A percentile compares a stretch with the other conserved stretches of the same genome.
Evolutionary conservation across 129 eudicot genomes (phyloP).

Genomic region (Gnaphalium uliginosum): DNA sequence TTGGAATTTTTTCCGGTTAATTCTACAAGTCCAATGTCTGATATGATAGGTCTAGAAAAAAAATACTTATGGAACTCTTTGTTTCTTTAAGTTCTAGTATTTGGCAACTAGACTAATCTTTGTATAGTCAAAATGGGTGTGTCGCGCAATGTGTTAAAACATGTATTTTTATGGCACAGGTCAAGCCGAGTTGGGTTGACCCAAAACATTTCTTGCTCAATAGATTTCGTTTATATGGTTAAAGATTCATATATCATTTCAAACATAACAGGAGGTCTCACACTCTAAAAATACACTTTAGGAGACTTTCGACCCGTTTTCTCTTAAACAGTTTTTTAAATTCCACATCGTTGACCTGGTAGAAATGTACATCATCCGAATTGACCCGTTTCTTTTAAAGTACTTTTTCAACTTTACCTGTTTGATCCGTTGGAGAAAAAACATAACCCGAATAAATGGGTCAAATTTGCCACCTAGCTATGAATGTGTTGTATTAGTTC

Average conservation of each 20-base stretch:
- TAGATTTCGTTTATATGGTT: not conserved
- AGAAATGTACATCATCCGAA: not conserved
- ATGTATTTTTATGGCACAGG: not conserved
- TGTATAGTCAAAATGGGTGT: too few relatives aligned
- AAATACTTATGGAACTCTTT: not conserved
- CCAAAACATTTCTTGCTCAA: not conserved
- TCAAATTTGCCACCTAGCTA: not conserved
- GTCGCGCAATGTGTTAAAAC: not conserved
- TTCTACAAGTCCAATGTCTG: not conserved
- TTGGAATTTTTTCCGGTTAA: not conserved
- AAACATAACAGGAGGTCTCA: not conserved
- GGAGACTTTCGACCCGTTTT: not conserved
- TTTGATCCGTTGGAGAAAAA: not conserved
- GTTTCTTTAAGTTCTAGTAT: not conserved
- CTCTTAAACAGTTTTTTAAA: not conserved
- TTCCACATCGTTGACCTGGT: not conserved
- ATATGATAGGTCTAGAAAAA: not conserved
- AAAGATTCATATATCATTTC: not conserved
- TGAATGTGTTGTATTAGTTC: not conserved
- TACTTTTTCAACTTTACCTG: not conserved
- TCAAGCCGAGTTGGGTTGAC: not conserved
- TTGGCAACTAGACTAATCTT: constrained; percentile 13
- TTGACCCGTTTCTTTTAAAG: not conserved
- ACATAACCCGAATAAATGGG: not conserved
- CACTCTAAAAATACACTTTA: not conserved